Base-by-base conservation (phyloP, 345 rosid species). In the Chamaenerion angustifolium region DNA sequence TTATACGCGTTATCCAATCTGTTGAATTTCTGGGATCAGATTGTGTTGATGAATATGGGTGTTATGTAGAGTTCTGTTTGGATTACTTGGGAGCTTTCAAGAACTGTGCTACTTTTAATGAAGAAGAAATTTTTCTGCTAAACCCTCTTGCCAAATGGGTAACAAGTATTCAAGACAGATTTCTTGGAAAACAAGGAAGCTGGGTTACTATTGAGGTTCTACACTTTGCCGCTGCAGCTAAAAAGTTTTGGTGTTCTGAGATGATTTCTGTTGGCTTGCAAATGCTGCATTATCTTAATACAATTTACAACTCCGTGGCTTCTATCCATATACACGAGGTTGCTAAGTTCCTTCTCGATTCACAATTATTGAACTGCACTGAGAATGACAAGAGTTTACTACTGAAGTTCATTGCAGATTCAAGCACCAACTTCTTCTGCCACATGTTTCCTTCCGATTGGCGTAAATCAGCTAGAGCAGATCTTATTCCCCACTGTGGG, bases 11-110 rank as follows among this genome's bases (percentile, higher is more conserved):
- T 43, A 45, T 72, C 3, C 27, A 60, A 37, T 55, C 15, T 56
- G 70, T 51, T 42, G 51, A 17, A 19, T 31, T 12, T 18, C 43
- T 55, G 46, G 51, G 52, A 43, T 48, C 6, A 15, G 37, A 4
- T 12, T 48, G 43, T 50, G 31, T 6, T 6, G 37, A 7, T n/a
- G n/a, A n/a, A n/a, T n/a, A n/a, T n/a, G n/a, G n/a, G 13, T 43
- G 19, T 1, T 63, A 47, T 48, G 68, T 54, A 27, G 66, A 69
- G 11, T 77, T 77, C 64, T 77, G 77, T 55, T 35, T 73, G 56
- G 61, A 71, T 40, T 77, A 71, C 66, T 59, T 75, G 46, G 81
- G 77, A 4, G 77, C 73, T 12, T 56, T 63, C 57, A 68, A 57
- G 59, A 58, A 60, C 15, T 8, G 21, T 31, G 45, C 50, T 31